phyloP scores from a whole-genome alignment of 768 basidiomycete genomes.

The Pleurotus sapidus region DNA sequence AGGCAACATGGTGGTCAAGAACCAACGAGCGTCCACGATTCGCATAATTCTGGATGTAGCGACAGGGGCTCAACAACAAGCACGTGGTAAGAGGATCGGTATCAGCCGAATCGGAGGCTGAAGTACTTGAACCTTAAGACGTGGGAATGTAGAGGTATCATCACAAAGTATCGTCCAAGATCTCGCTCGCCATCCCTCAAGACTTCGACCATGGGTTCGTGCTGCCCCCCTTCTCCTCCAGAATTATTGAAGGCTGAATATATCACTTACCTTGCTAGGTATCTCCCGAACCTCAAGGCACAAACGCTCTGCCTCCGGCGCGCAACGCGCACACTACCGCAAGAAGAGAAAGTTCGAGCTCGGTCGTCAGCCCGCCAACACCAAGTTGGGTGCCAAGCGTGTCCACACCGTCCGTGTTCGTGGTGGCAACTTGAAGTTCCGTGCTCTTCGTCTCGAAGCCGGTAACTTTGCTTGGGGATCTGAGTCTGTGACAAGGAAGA shows the following conservation, averaged over 20 bases:
- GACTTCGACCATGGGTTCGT: constrained; percentile 75
- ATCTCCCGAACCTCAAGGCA: constrained; percentile 96
- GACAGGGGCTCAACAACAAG: neutral
- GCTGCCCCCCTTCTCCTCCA: constrained; percentile 23
- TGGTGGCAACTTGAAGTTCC: constrained; percentile 93
- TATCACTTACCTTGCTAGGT: constrained; percentile 48
- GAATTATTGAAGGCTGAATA: constrained; percentile 11
- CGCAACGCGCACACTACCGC: constrained; percentile 92
- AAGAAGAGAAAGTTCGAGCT: constrained; percentile 99
- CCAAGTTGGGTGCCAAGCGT: constrained; percentile 94
- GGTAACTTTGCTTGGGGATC: constrained; percentile 99
- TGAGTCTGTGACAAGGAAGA: constrained; percentile 92
- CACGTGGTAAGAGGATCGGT: neutral
- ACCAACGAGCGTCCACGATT: too few relatives aligned
- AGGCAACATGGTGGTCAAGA: too few relatives aligned
- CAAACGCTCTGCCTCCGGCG: constrained; percentile 93
- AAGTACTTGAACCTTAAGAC: constrained; percentile 2
- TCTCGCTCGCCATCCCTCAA: constrained; percentile 54
- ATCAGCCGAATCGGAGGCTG: neutral
- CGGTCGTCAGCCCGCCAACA: constrained; percentile 96
- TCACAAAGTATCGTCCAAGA: constrained; percentile 37
- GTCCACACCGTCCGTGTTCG: constrained; percentile 93
- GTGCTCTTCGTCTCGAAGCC: constrained; percentile 92
- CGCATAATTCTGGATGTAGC: too few relatives aligned
- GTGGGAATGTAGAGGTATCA: constrained; percentile 37